Conservation (phyloP, 805 yeast species). For the Maudiozyma barnettii region DNA sequence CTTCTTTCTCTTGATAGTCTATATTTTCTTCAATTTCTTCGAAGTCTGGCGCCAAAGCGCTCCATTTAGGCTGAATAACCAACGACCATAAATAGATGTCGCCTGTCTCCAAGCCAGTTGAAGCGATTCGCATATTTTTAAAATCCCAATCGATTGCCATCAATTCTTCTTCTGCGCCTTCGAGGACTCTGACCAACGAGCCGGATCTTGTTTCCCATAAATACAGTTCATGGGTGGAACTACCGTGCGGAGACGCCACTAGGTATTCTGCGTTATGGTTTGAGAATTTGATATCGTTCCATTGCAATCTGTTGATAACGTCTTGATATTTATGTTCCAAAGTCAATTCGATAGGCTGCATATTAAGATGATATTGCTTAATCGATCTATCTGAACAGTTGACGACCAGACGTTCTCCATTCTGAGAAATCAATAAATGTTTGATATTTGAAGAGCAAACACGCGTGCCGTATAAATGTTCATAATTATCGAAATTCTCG, state of each 20-base stretch:
- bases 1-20: conserved; percentile 79
- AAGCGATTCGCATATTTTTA: conserved; percentile 59
- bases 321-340: conserved; percentile 81
- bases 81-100: conserved; percentile 74
- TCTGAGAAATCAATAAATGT: conserved; percentile 48
- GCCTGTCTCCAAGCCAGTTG: conserved; percentile 83
- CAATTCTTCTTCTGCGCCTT: conserved; percentile 80
- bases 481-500: not conserved
- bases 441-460: conserved; percentile 66
- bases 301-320: conserved; percentile 76
- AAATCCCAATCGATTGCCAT: conserved; percentile 84
- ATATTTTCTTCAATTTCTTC: conserved; percentile 89
- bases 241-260: conserved; percentile 82
- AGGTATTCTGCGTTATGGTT: conserved; percentile 68
- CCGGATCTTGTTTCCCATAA: conserved; percentile 91
- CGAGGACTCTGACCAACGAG: conserved; percentile 76
- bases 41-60: conserved; percentile 93
- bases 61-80: conserved; percentile 84
- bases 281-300: conserved; percentile 75
- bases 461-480: conserved; percentile 40
- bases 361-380: conserved; percentile 36
- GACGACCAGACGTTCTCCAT: conserved; percentile 54
- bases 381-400: conserved; percentile 73
- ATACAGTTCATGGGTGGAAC: conserved; percentile 73
- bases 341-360: conserved; percentile 33